Evolutionary conservation across 75 land plant genomes (phyloP).

Genomic region (Larix kaempferi): DNA sequence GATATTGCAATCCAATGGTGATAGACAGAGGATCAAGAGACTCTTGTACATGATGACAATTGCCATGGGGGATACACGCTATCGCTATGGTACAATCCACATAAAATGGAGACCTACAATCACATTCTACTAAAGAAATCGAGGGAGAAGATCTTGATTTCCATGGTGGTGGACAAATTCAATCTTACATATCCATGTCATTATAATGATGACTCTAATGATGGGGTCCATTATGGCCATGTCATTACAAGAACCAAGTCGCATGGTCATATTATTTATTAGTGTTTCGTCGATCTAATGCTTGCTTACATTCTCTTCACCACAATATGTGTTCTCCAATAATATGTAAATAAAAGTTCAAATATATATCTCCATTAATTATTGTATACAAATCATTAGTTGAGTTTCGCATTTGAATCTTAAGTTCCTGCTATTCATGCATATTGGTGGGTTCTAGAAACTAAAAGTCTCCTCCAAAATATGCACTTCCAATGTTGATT

Average conservation of each 20-base stretch:
- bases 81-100: constrained; percentile 38
- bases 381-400: too few relatives aligned
- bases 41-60: constrained; percentile 59
- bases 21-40: constrained; percentile 18
- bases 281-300: constrained; percentile 92
- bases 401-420: too few relatives aligned
- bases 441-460: too few relatives aligned
- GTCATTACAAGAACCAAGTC: constrained; percentile 47
- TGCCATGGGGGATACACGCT: constrained; percentile 69
- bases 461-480: too few relatives aligned
- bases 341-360: too few relatives aligned
- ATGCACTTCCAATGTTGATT: too few relatives aligned
- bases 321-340: constrained; percentile 37
- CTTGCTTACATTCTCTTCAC: constrained; percentile 72
- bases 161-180: constrained; percentile 64
- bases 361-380: too few relatives aligned
- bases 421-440: too few relatives aligned
- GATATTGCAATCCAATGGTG: constrained; percentile 36
- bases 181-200: constrained; percentile 89
- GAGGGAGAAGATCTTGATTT: constrained; percentile 20
- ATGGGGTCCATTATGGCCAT: constrained; percentile 93
- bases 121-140: constrained; percentile 60
- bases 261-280: constrained; percentile 70
- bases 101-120: constrained; percentile 39
- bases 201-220: constrained; percentile 83